Base-by-base conservation (phyloP, 2,329 filamentous ascomycete species). In the Nigrospora oryzae region DNA sequence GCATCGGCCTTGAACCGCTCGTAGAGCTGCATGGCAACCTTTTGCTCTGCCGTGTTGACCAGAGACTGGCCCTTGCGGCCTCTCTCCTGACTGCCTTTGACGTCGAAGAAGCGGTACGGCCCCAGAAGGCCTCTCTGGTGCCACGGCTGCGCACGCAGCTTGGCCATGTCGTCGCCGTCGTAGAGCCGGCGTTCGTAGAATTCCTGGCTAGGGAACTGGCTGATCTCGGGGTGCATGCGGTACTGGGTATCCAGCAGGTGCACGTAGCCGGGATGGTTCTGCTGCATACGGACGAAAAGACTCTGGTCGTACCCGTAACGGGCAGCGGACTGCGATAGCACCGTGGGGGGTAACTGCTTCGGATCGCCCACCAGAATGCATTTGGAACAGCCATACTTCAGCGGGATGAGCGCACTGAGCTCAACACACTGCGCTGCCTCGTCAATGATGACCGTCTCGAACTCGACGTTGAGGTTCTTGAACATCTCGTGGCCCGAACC, bases 341-440 rank as follows among this genome's bases (percentile, higher is more conserved):
- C 93, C 0, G 93, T 98, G 0, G 93, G 93, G 5, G 93, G 93
- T 53, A 98, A 70, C 65, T 98, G 93, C 63, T 98, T 97, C 0
- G 93, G 93, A 69, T 98, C 93, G 68, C 93, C 93, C 30, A 98
- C 93, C 31, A 98, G 79, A 54, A 98, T 89, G 67, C 93, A 97
- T 67, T 96, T 97, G 47, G 86, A 86, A 64, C 89, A 95, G 45
- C 93, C 91, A 58, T 98, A 98, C 64, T 98, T 98, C 46, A 98
- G 77, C 2, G 93, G 93, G 53, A 98, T 98, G 39, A 98, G 75
- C 12, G 93, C 93, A 59, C 89, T 95, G 59, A 98, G 77, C 68
- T 98, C 93, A 49, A 98, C 94, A 63, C 91, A 98, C 73, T 98
- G 93, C 14, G 93, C 93, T 4, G 93, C 93, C 68, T 98, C 93